Base-by-base conservation (phyloP, 2,329 filamentous ascomycete genomes). In the Colletotrichum chlorophyti region DNA sequence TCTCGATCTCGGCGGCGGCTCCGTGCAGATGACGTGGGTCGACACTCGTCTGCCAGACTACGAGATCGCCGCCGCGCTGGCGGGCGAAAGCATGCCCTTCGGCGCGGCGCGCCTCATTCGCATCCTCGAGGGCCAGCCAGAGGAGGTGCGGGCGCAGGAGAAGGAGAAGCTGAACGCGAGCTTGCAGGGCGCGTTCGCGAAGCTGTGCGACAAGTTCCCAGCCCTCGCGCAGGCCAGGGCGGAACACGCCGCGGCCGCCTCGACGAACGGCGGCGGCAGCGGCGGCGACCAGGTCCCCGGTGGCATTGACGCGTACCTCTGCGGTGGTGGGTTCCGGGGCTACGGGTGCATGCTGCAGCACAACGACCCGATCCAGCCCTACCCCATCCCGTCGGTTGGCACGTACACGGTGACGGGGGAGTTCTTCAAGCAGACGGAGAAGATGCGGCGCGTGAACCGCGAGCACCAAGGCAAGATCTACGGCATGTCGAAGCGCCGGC, bases 261-360 rank as follows among this genome's bases (percentile, higher is more conserved):
- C 75, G 24, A 66, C 71, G 19, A 62, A 60, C 15, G 65, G 66
- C 26, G 60, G 66, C 29, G 60, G 66, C 35, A 61, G 64, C 45
- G 10, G 60, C 24, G 4, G 14, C 19, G 53, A 50, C 27, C 35
- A 53, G 19, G 60, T 60, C 7, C 40, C 61, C 9, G 78, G 77
- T 2, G 83, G 83, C 5, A 79, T 93, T 55, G 85, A 89, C 29
- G 79, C 97, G 8, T 97, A 93, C 70, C 86, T 97, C 55, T 96
- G 91, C 62, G 93, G 93, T 38, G 93, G 93, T 21, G 93, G 93
- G 0, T 96, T 97, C 69, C 82, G 93, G 31, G 93, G 93, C 14
- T 97, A 96, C 80, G 93, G 93, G 6, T 96, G 91, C 72, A 87
- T 96, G 68, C 80, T 97, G 49, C 93, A 96, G 89, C 87, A 90